Evolutionary conservation across 192 early-diverging fungal species (phyloP).

Genomic region (Entomortierella chlamydospora): DNA sequence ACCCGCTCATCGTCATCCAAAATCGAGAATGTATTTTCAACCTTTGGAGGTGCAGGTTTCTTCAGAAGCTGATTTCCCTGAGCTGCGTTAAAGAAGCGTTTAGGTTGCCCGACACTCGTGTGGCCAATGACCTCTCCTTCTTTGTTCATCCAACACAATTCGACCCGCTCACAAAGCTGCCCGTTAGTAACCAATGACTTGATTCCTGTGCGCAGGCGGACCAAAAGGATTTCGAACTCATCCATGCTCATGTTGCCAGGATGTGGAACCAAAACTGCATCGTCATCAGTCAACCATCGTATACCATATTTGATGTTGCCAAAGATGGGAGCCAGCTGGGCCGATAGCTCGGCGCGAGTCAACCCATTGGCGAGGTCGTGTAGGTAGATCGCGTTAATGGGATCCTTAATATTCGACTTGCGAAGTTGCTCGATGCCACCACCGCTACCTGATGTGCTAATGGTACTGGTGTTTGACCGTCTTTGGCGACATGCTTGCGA

Average conservation of each 20-base stretch:
- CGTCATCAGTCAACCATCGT: conserved; percentile 65
- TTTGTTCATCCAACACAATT: conserved; percentile 68
- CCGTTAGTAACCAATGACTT: conserved; percentile 37
- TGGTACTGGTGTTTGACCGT: conserved; percentile 20
- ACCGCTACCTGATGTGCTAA: conserved; percentile 8
- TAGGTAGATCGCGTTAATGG: conserved; percentile 69
- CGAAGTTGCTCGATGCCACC: conserved; percentile 43
- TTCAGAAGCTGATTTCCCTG: conserved; percentile 7
- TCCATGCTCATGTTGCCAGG: conserved; percentile 57
- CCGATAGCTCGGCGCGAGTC: conserved; percentile 56
- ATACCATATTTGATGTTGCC: conserved; percentile 52
- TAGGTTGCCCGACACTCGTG: conserved; percentile 28
- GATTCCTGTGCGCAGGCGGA: conserved; percentile 49
- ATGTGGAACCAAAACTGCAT: conserved; percentile 60
- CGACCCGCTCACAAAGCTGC: conserved; percentile 49
- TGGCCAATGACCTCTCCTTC: conserved; percentile 59
- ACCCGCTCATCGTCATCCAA: conserved; percentile 44
- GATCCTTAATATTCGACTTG: conserved; percentile 55
- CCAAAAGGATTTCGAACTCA: conserved; percentile 61
- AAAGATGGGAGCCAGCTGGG: conserved; percentile 59
- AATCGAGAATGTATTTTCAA: conserved; percentile 35
- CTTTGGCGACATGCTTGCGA: conserved; percentile 56
- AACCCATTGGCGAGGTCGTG: conserved; percentile 63
- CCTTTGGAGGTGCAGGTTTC: conserved; percentile 16
- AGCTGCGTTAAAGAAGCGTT: conserved; percentile 19